Conservation (phyloP, 192 early-diverging fungal genomes). For the Cladochytrium replicatum region DNA sequence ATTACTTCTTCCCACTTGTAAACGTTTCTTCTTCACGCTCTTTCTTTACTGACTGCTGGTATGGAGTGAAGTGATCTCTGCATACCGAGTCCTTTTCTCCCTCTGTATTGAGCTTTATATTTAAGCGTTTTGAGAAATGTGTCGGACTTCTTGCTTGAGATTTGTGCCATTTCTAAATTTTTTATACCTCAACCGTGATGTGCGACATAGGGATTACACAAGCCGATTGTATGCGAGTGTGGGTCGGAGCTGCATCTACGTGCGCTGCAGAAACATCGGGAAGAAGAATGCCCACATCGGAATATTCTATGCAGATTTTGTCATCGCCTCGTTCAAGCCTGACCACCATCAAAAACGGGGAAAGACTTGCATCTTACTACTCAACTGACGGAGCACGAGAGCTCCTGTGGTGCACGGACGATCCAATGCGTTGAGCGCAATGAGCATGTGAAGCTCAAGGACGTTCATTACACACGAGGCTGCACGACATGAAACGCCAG, state of each 20-base stretch:
- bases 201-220: conserved; percentile 42
- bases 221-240: conserved; percentile 52
- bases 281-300: conserved; percentile 54
- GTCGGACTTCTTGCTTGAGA: no score
- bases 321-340: conserved; percentile 59
- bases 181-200: conserved; percentile 24
- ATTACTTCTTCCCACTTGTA: no score
- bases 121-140: no score
- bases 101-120: no score
- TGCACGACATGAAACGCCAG: conserved; percentile 56
- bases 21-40: no score
- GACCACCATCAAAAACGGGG: conserved; percentile 32
- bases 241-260: conserved; percentile 23
- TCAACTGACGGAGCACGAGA: conserved; percentile 61
- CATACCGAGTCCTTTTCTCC: no score
- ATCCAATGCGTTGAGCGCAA: conserved; percentile 72
- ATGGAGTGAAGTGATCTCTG: no score
- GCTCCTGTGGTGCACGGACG: conserved; percentile 76
- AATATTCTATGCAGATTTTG: conserved; percentile 80
- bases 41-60: no score
- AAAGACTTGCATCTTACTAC: conserved; percentile 53
- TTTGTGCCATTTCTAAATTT: no score
- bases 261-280: conserved; percentile 56
- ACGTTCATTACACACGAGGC: conserved; percentile 62
- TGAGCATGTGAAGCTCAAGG: conserved; percentile 62